Base-by-base conservation (phyloP, 495 filamentous ascomycete species). In the Antarctomyces pellizariae region DNA sequence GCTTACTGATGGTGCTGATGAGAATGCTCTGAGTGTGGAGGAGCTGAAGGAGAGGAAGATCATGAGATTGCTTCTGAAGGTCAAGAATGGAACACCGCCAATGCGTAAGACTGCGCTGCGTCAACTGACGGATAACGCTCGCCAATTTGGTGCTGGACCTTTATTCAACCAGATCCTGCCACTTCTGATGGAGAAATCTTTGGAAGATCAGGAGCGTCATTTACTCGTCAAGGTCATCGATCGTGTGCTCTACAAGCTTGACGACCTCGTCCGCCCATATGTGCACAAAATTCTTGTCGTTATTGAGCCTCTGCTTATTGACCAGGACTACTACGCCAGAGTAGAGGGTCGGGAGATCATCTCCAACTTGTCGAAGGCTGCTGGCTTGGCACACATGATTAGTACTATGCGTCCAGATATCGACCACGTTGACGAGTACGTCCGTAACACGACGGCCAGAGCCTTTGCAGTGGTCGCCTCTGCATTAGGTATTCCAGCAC, bases 71-170 rank as follows among this genome's bases (percentile, higher is more conserved):
- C 57, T 99, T 20, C 56, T 99, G 29, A 99, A 95, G 52, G 84
- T 99, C 55, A 99, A 99, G 65, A 99, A 99, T 46, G 89, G 89
- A 32, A 95, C 89, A 16, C 89, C 89, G 25, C 83, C 89, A 2
- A 95, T 95, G 89, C 62, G 89, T 51, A 99, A 99, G 61, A 95
- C 89, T 22, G 89, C 89, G n/a, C 64, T 99, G 34, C 73, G 89
- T 48, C 89, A 95, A 43, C 66, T 99, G 27, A 99, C 89, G 14
- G 89, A 99, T 44, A 95, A 93, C 47, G 89, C 89, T 19, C 71
- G 84, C 11, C 79, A 92, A 52, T 95, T 99, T 44, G 89, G 89
- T 24, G 82, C 89, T 17, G 84, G 79, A 0, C 63, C 89, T 16
- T 62, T 95, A 5, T 99, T 99, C 57, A 90, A 93, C 49, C 89